phyloP scores from a whole-genome alignment of 1,284 basidiomycete species.

The Ustilago trichophora region DNA sequence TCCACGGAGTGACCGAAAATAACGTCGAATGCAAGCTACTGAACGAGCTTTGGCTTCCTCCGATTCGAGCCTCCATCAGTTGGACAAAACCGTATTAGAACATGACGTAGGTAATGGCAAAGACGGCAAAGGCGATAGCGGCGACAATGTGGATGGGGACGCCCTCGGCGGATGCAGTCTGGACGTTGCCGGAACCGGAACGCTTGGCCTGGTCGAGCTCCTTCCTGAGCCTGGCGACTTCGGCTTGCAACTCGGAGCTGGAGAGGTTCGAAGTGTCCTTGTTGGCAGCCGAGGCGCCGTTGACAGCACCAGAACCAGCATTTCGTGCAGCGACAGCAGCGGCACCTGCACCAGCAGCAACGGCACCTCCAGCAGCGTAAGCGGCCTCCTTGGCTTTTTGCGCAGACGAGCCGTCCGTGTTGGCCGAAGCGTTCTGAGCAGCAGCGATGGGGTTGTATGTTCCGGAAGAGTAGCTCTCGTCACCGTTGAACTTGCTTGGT shows the following conservation, averaged over 20 bases:
- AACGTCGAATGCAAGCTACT: too few relatives aligned
- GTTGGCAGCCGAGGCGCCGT: slow-evolving; percentile 32
- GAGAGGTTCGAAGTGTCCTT: slow-evolving; percentile 21
- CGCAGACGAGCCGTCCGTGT: slow-evolving; percentile 49
- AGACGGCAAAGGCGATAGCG: slow-evolving; percentile 84
- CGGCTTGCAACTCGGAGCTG: slow-evolving; percentile 53
- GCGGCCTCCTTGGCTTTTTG: slow-evolving; percentile 53
- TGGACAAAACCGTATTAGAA: too few relatives aligned
- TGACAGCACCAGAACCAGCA: slow-evolving; percentile 49
- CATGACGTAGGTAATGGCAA: slow-evolving; percentile 90
- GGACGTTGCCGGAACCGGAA: slow-evolving; percentile 32
- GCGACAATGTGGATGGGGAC: slow-evolving; percentile 89
- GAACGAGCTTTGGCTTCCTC: too few relatives aligned
- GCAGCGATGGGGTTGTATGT: slow-evolving; percentile 56
- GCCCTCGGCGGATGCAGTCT: slow-evolving; percentile 70
- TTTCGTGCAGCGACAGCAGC: slow-evolving; percentile 50
- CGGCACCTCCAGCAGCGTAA: slow-evolving; percentile 56
- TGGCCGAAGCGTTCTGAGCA: slow-evolving; percentile 54
- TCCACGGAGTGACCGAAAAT: too few relatives aligned
- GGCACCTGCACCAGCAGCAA: slow-evolving; percentile 57
- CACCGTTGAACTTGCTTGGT: slow-evolving; percentile 45
- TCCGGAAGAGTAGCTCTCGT: slow-evolving; percentile 47
- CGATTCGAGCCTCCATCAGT: too few relatives aligned
- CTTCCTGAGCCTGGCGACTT: slow-evolving; percentile 53
- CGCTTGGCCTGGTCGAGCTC: slow-evolving; percentile 54